phyloP scores from a whole-genome alignment of 192 early-diverging fungal species.

The Backusella macrospora region DNA sequence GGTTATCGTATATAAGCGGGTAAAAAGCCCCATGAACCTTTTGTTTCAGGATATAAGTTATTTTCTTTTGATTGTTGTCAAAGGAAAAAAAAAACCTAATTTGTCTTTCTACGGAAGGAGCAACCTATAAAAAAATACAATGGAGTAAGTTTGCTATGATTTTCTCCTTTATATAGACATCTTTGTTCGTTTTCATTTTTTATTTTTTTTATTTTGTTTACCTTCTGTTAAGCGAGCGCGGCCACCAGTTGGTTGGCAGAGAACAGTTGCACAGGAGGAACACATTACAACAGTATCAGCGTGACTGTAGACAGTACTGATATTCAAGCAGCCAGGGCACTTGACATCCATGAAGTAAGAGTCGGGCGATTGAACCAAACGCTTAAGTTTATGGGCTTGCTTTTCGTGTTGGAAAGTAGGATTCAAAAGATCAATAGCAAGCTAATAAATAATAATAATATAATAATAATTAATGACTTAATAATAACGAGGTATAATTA shows the following conservation, averaged over 20 bases:
- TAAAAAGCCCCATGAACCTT: neutral
- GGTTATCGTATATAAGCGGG: neutral
- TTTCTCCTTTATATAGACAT: too few relatives aligned
- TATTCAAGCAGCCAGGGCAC: constrained; percentile 91
- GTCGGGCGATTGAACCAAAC: constrained; percentile 58
- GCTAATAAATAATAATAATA: constrained; percentile 43
- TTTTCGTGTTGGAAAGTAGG: constrained; percentile 71
- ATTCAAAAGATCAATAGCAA: constrained; percentile 91
- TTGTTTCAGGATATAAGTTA: neutral
- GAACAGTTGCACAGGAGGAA: constrained; percentile 92
- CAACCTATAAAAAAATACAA: neutral
- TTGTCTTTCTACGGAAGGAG: constrained; percentile 34
- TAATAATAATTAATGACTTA: neutral
- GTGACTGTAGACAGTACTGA: constrained; percentile 99
- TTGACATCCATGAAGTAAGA: too few relatives aligned
- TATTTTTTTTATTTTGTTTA: constrained; percentile 20
- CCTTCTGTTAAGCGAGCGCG: constrained; percentile 95
- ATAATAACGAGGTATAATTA: too few relatives aligned
- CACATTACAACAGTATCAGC: constrained; percentile 98
- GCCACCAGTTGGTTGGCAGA: constrained; percentile 99
- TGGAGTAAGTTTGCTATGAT: too few relatives aligned
- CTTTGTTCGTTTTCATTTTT: too few relatives aligned
- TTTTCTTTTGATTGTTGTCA: neutral
- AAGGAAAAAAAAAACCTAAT: neutral
- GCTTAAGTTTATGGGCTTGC: constrained; percentile 59